Evolutionary conservation across 2,329 filamentous ascomycete genomes (phyloP), one percentile per base, ranked within the genome.

Genomic region (Ophidiomyces ophidiicola): DNA sequence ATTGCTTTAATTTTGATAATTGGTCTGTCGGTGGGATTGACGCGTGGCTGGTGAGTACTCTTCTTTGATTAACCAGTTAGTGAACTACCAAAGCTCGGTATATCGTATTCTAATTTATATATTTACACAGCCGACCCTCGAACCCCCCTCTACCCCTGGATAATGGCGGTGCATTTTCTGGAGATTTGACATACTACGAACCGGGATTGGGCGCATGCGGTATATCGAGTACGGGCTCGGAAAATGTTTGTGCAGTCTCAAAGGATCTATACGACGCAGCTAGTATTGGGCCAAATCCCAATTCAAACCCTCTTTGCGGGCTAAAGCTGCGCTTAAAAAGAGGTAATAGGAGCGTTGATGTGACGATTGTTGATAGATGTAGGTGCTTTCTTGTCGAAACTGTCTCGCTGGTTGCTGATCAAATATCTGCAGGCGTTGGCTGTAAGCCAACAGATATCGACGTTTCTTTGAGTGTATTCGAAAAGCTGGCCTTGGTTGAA

Each of bases 181-280:
- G 78, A 37, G 77, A 82, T 35, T 56, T 82, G 36, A 84, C 79
- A 1, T 87, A 77, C 61, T 87, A 81, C 56, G 61, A 64, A 12
- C 72, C 79, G 0, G 72, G 58, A 0, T 66, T 83, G 3, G 82
- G 82, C 8, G 76, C 81, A 0, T 88, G 83, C 53, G 82, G 82
- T 4, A 58, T 70, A 21, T 66, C 60, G 1, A 74, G 71, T 38
- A 58, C 53, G 1, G 62, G 67, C 5, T 58, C 55, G 5, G 78
- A 85, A 41, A 53, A 69, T 41, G 72, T 87, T 28, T 78, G 73
- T 24, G 73, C 82, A 0, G 68, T 88, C 0, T 79, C 78, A 1
- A 72, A 78, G 50, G 52, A 68, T n/a, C 53, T 82, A 3, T 88
- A 74, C 52, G 80, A 86, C 54, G 68, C 73, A 0, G 64, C 64